A percentile compares a stretch with the other conserved stretches of the same genome.
phyloP scores from a whole-genome alignment of 139 green algal species.

The Trebouxia sp. region DNA sequence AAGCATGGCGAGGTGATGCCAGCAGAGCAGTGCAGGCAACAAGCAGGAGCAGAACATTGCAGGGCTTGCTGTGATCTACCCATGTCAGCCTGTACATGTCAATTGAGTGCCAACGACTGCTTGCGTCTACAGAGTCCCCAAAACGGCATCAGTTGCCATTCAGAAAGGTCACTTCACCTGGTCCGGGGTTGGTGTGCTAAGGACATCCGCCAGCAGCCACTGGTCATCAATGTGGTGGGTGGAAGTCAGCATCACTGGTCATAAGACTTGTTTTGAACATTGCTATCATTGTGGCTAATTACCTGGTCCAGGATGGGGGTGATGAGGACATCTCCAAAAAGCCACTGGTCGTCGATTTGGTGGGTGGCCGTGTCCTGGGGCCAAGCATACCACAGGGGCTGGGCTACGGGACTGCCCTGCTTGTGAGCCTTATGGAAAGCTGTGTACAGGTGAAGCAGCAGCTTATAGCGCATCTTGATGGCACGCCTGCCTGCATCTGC shows the following conservation, averaged over 20 bases:
- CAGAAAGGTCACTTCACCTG: not conserved
- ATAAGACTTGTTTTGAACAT: too few species aligned
- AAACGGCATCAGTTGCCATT: too few species aligned
- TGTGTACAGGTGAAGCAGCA: constrained; percentile 77
- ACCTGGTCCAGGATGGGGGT: constrained; percentile 62
- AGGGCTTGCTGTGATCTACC: too few species aligned
- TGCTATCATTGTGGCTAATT: too few species aligned
- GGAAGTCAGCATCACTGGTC: not conserved
- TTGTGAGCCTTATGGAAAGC: constrained; percentile 41
- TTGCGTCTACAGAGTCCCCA: too few species aligned
- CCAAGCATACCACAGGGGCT: constrained; percentile 63
- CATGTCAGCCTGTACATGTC: too few species aligned
- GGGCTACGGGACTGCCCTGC: constrained; percentile 60
- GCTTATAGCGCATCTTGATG: constrained; percentile 66
- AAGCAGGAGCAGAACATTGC: too few species aligned
- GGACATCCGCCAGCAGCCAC: not conserved
- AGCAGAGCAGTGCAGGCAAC: too few species aligned
- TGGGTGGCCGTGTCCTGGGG: constrained; percentile 39
- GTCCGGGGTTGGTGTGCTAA: not conserved
- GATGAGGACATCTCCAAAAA: constrained; percentile 72
- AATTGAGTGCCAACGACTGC: too few species aligned
- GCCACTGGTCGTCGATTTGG: constrained; percentile 52
- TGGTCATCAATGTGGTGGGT: not conserved
- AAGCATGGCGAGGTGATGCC: too few species aligned
- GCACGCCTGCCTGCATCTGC: constrained; percentile 47